A percentile compares a stretch with the other conserved stretches of the same genome.
These are phyloP conservation scores for Trifolium fragiferum DNA, from an alignment of 306 rosid species.

Conservation along the genomic window DNA sequence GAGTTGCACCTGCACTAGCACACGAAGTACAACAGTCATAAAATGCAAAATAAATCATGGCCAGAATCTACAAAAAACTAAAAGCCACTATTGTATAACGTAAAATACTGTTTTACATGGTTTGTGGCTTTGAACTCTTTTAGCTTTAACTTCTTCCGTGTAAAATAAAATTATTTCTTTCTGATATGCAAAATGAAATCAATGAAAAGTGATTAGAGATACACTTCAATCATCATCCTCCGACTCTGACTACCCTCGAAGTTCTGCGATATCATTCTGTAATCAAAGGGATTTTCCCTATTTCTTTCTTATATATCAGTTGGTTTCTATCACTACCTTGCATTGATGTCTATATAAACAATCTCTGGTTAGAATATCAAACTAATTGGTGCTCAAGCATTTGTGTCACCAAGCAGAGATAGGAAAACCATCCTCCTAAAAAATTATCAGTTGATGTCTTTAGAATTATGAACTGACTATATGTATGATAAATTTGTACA, in stretches of 20 bases:
- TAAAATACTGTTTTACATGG: not conserved
- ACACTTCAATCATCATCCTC: not conserved
- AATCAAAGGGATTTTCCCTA: too few relatives aligned
- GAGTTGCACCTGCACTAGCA: constrained; percentile 73
- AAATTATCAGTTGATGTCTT: not conserved
- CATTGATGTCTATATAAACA: not conserved
- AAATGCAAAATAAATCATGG: constrained; percentile 25
- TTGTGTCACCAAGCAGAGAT: not conserved
- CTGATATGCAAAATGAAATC: constrained; percentile 3
- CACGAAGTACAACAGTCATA: constrained; percentile 9
- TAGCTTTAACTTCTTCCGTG: not conserved
- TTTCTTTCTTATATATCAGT: too few relatives aligned
- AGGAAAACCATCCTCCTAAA: not conserved
- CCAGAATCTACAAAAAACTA: constrained; percentile 40
- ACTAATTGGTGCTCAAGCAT: constrained; percentile 8
- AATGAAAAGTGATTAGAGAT: constrained; percentile 1
- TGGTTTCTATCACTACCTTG: too few relatives aligned
- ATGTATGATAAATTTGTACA: not conserved
- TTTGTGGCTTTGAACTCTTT: not conserved
- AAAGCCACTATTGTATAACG: not conserved
- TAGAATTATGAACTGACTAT: not conserved
- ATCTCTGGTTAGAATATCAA: constrained; percentile 10
- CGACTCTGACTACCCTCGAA: too few relatives aligned
- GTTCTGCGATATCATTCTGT: too few relatives aligned
- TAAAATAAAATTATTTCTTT: not conserved